A percentile compares a stretch with the other conserved stretches of the same genome.
Conservation (phyloP, 2,329 filamentous ascomycete species). For the Penicillium brasilianum region DNA sequence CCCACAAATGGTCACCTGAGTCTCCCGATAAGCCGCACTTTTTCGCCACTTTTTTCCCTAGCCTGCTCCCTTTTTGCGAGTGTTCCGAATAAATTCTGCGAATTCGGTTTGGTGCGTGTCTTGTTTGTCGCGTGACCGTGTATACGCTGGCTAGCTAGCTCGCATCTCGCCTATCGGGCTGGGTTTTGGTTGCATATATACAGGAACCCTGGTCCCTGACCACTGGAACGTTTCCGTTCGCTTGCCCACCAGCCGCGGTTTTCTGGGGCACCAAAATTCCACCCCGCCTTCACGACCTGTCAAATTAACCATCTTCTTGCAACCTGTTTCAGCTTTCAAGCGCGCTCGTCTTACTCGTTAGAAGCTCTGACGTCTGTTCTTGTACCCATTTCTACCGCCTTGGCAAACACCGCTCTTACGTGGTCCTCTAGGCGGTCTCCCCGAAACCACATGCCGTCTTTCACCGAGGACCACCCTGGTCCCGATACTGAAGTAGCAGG, state of each 20-base stretch:
- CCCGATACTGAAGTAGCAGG: conserved; percentile 35
- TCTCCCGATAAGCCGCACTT: conserved; percentile 27
- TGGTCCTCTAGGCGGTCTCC: conserved; percentile 12
- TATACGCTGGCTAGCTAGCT: background rate
- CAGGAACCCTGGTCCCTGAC: conserved; percentile 11
- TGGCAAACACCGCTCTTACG: conserved; percentile 6
- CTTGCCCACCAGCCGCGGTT: conserved; percentile 23
- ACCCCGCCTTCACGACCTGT: conserved; percentile 24
- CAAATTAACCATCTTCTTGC: conserved; percentile 3
- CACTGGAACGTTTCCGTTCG: conserved; percentile 27
- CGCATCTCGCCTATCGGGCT: conserved; percentile 11
- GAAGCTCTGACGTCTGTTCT: conserved; percentile 14
- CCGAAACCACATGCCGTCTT: conserved; percentile 36
- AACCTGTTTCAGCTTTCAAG: background rate
- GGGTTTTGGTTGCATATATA: background rate
- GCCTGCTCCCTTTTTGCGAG: conserved; percentile 2
- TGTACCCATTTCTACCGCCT: conserved; percentile 11
- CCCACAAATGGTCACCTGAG: conserved; percentile 28
- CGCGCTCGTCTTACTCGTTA: background rate
- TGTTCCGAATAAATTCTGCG: background rate
- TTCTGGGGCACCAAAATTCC: conserved; percentile 21
- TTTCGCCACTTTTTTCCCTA: conserved; percentile 25
- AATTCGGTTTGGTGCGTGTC: background rate
- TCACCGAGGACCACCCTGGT: conserved; percentile 34
- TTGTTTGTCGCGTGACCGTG: background rate